A percentile compares a stretch with the other conserved stretches of the same genome.
Conservation (phyloP, 768 basidiomycete species). For the Xerocomellus intermedius region DNA sequence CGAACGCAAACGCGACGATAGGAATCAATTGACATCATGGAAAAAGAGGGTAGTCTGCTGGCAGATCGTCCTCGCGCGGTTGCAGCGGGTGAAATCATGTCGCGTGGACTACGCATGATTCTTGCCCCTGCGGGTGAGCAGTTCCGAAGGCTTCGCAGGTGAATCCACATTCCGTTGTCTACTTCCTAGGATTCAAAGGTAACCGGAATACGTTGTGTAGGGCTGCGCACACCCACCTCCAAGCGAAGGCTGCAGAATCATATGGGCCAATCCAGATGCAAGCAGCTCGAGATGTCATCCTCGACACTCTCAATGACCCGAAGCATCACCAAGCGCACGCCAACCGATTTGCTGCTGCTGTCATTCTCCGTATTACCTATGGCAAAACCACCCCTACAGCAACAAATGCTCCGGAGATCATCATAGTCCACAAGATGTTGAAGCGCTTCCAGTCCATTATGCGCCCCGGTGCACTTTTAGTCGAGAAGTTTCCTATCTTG, state of each 20-base stretch:
- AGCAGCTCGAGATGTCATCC: slow-evolving; percentile 29
- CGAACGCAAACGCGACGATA: slow-evolving; percentile 18
- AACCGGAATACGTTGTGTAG: slow-evolving; percentile 26
- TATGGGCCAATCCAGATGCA: slow-evolving; percentile 51
- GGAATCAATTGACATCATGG: slow-evolving; percentile 65
- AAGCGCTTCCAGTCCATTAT: slow-evolving; percentile 37
- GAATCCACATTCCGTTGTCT: not conserved
- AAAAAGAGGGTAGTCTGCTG: slow-evolving; percentile 58
- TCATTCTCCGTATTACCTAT: slow-evolving; percentile 35
- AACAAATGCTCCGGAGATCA: slow-evolving; percentile 31
- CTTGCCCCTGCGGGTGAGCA: slow-evolving; percentile 56
- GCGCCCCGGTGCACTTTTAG: slow-evolving; percentile 34
- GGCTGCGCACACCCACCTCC: slow-evolving; percentile 58
- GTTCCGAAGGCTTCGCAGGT: slow-evolving; percentile 63
- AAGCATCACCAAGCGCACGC: slow-evolving; percentile 53
- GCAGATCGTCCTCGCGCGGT: slow-evolving; percentile 56
- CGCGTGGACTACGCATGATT: slow-evolving; percentile 56
- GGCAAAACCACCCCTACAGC: slow-evolving; percentile 34
- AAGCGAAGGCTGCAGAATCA: slow-evolving; percentile 47
- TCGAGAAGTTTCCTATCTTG: slow-evolving; percentile 38
- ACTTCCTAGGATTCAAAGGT: not conserved
- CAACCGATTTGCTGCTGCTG: slow-evolving; percentile 41
- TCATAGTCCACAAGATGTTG: slow-evolving; percentile 34
- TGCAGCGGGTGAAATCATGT: slow-evolving; percentile 58
- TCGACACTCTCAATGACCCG: slow-evolving; percentile 33